Base-by-base conservation (phyloP, 2,329 filamentous ascomycete genomes). In the Parastagonospora avenae region DNA sequence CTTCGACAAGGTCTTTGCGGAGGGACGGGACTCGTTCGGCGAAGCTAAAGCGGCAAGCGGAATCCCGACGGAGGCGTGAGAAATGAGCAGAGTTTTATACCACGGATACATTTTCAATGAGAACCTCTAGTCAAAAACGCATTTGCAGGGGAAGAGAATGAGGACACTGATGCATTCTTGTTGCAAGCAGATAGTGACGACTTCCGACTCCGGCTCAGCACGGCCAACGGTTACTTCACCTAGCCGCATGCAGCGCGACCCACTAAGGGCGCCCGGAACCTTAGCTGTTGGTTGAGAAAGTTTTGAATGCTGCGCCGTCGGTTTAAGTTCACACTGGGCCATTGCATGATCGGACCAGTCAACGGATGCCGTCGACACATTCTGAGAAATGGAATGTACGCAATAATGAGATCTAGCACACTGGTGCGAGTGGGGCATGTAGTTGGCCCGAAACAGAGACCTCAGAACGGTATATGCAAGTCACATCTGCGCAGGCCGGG, bases 1-100 rank as follows among this genome's bases (percentile, higher is more conserved):
- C 62, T 80, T 82, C 62, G 81, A 83, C 66, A 79, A 80, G 75
- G 78, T 81, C 43, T 81, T 81, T 65, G 76, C 72, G n/a, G 68
- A 70, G 51, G 79, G 79, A 9, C 71, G 79, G 32, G 76, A 79
- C n/a, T 67, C 71, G 48, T 69, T 78, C 49, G 75, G 75, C 24
- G 77, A 78, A 60, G 72, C 73, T 15, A 68, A 74, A 67, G 64
- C 73, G 64, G 76, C 75, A 50, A 64, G 61, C 41, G 76, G 74
- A 24, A 70, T 75, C 40, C 71, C 72, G 12, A 52, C 43, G 46
- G 53, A 60, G 44, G 45, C 39, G 28, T 24, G 19, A 24, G 19
- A 24, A 24, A 24, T 24, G 19, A 24, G 19, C 19, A 24, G 19
- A 24, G 19, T 24, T 24, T 24, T 24, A 24, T 24, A 24, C 19